Evolutionary conservation across 75 land plant species (phyloP).

Genomic region (Isoetes taiwanensis): DNA sequence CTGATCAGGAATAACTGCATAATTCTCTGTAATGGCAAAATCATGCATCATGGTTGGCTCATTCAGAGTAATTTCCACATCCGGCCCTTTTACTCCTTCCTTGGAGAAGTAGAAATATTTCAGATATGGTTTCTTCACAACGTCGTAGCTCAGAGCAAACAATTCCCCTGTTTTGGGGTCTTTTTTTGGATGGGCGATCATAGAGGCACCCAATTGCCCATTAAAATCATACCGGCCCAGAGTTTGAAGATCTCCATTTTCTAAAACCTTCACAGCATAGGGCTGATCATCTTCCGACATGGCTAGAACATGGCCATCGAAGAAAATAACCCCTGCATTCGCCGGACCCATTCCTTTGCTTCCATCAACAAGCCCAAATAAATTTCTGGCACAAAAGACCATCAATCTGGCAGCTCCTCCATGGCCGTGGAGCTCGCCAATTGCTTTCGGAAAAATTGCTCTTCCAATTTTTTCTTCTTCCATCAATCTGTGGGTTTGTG

Average conservation of each 20-base stretch:
- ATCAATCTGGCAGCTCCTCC: constrained; percentile 37
- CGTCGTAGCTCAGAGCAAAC: constrained; percentile 43
- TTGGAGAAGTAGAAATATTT: constrained; percentile 30
- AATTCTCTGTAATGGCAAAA: constrained; percentile 54
- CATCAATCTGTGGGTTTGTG: constrained; percentile 34
- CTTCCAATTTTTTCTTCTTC: constrained; percentile 42
- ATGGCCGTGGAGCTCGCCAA: constrained; percentile 64
- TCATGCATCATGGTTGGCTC: constrained; percentile 62
- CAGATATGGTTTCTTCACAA: constrained; percentile 36
- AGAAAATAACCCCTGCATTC: constrained; percentile 63
- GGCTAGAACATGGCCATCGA: constrained; percentile 47
- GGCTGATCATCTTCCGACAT: constrained; percentile 84
- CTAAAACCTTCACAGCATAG: constrained; percentile 35
- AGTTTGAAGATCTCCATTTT: constrained; percentile 45
- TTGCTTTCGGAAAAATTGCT: constrained; percentile 52
- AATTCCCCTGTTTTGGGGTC: constrained; percentile 52
- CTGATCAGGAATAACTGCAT: constrained; percentile 44
- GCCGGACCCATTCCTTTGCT: constrained; percentile 52
- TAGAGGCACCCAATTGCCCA: constrained; percentile 42
- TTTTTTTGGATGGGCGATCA: constrained; percentile 74
- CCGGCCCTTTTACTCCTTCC: constrained; percentile 26
- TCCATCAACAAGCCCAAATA: constrained; percentile 36
- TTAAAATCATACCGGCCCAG: constrained; percentile 46
- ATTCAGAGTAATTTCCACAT: constrained; percentile 27
- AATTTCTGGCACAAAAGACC: constrained; percentile 27